Base-by-base conservation (phyloP, 495 filamentous ascomycete genomes). In the Neurospora tetraspora region DNA sequence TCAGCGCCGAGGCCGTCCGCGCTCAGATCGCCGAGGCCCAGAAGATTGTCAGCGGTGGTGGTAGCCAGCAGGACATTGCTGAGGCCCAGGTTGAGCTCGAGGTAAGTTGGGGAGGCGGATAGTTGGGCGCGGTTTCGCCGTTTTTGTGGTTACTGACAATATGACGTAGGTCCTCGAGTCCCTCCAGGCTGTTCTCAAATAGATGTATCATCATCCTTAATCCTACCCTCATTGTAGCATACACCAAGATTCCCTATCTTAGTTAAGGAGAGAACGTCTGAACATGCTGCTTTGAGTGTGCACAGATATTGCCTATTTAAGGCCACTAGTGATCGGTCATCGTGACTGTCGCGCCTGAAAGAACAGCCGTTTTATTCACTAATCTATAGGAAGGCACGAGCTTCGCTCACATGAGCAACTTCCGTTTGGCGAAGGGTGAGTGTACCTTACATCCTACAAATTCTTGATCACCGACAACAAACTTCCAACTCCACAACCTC, bases 51-150 rank as follows among this genome's bases (percentile, higher is more conserved):
- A 87, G 84, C 80, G 96, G 96, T 76, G 89, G 87, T 79, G 96
- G 96, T 78, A 97, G 94, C 82, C 96, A 98, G 89, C 92, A 94
- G 84, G 96, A 99, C 80, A 92, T 97, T 82, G 94, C 94, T 72
- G 96, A 98, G 89, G 96, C 96, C 72, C 98, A 96, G 88, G 93
- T 98, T 81, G 96, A 99, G 87, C 85, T 99, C 75, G 96, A 98
- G 92, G 96, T 97, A 85, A 73, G 80, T 75, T 71, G n/a, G 5
- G 6, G 40, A 8, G 68, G 11, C 18, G 36, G 16, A 38, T 20
- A 40, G 45, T n/a, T 39, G 27, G 69, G 14, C 34, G 20, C 47
- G 73, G 39, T 27, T 9, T 20, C 34, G 23, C 23, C 69, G 20
- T 36, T 9, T 68, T n/a, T 40, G 38, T 69, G 45, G 71, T 74